Evolutionary conservation across 345 rosid genomes (phyloP), one percentile per base, ranked within the genome.

Genomic region (Hevea brasiliensis): DNA sequence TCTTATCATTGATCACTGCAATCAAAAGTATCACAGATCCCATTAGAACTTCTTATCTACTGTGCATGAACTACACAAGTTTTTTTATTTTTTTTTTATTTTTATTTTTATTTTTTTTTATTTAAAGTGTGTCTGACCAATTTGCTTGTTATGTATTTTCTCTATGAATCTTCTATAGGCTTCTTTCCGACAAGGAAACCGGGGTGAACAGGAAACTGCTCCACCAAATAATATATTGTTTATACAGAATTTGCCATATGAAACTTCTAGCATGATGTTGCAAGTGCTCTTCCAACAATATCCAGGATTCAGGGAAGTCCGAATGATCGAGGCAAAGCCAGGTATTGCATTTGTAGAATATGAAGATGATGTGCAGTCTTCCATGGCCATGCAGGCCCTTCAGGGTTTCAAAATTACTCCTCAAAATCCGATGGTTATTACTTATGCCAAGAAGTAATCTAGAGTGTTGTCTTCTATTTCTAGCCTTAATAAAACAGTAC

Each of bases 231-330:
- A 86, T 77, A 88, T 93, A 79, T 83, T 93, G 65, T 95, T 93
- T 69, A 83, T 95, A 72, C 90, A 95, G 92, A 95, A 95, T 79
- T 85, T 95, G 79, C 99, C 99, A 7, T 78, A 85, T 0, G 93
- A 89, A 80, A 89, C 98, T 35, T 91, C 98, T 10, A 88, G 92
- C 77, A 71, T 67, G 73, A 95, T 95, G 99, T 85, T 93, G 80
- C 88, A 93, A 76, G 42, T 82, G 70, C 93, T 95, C 63, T 92
- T 95, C 73, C 74, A 85, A 56, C 97, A 90, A 59, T 95, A 86
- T 75, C 94, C 94, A n/a, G n/a, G n/a, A n/a, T n/a, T n/a, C n/a
- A n/a, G n/a, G n/a, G n/a, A n/a, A n/a, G n/a, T n/a, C n/a, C n/a
- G n/a, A n/a, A n/a, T n/a, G n/a, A n/a, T n/a, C n/a, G n/a, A n/a